phyloP scores from a whole-genome alignment of 257 asterid species.

The Parsonsia alboflavescens region DNA sequence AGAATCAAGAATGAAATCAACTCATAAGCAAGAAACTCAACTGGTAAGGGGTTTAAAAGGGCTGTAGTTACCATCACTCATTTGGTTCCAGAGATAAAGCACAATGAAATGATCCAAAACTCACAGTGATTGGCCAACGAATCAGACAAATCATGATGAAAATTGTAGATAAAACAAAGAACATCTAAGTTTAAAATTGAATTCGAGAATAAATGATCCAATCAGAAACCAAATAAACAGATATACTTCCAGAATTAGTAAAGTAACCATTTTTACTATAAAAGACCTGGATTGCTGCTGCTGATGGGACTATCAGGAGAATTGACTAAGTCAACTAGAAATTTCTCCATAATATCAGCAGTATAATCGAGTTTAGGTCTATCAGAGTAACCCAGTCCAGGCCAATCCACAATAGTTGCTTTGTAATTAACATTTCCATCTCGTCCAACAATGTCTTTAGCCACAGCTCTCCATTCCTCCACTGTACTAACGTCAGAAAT shows the following conservation, averaged over 20 bases:
- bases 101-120: not conserved
- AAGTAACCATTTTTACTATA: not conserved
- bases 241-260: not conserved
- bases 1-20: not conserved
- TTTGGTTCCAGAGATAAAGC: not conserved
- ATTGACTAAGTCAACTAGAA: slow-evolving; percentile 68
- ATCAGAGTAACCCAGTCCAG: slow-evolving; percentile 88
- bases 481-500: slow-evolving; percentile 96
- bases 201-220: not conserved
- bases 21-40: not conserved
- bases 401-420: slow-evolving; percentile 93
- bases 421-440: slow-evolving; percentile 42
- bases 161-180: not conserved
- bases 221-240: not conserved
- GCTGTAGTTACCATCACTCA: not conserved
- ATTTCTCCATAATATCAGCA: slow-evolving; percentile 85
- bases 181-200: not conserved
- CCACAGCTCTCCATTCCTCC: slow-evolving; percentile 90
- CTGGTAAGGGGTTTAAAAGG: not conserved
- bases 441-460: slow-evolving; percentile 58
- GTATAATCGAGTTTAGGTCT: slow-evolving; percentile 79
- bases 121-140: not conserved
- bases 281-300: slow-evolving; percentile 43
- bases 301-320: slow-evolving; percentile 60
- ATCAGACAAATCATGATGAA: not conserved